A percentile compares a stretch with the other conserved stretches of the same genome.
These are phyloP conservation scores for Entamoeba moshkovskii DNA, from an alignment of 208 protist species.

Conservation along the genomic window DNA sequence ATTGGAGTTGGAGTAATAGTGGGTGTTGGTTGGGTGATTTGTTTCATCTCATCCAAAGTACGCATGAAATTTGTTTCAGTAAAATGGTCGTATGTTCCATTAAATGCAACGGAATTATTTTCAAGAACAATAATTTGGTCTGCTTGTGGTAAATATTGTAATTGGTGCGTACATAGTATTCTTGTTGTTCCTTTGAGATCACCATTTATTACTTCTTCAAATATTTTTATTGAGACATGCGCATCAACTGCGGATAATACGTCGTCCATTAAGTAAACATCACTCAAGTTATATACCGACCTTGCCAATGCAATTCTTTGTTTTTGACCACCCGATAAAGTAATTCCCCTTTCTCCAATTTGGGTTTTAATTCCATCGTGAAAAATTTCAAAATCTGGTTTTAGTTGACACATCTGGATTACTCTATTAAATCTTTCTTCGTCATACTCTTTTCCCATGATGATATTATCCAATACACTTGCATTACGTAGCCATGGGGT, in stretches of 20 bases:
- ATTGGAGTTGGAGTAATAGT: background rate
- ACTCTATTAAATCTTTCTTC: constrained; percentile 42
- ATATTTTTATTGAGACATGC: background rate
- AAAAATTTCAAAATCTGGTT: constrained; percentile 57
- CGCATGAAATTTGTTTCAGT: background rate
- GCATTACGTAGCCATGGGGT: constrained; percentile 67
- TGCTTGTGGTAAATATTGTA: background rate
- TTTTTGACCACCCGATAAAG: constrained; percentile 60
- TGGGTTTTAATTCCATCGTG: constrained; percentile 59
- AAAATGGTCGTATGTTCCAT: background rate
- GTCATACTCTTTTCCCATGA: constrained; percentile 48
- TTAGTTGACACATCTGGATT: constrained; percentile 49
- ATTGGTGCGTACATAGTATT: constrained; percentile 4
- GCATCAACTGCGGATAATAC: constrained; percentile 9
- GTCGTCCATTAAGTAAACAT: constrained; percentile 22
- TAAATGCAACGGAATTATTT: background rate
- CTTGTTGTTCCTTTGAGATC: background rate
- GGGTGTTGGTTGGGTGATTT: background rate
- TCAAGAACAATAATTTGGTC: constrained; percentile 3
- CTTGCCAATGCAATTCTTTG: constrained; percentile 47
- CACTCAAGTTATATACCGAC: constrained; percentile 44
- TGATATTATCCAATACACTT: constrained; percentile 66
- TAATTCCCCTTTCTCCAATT: constrained; percentile 67
- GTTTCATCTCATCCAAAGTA: too few relatives aligned
- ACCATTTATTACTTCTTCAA: background rate